Conservation (phyloP, 176 grass and related monocot genomes). For the Carex scoparia region DNA sequence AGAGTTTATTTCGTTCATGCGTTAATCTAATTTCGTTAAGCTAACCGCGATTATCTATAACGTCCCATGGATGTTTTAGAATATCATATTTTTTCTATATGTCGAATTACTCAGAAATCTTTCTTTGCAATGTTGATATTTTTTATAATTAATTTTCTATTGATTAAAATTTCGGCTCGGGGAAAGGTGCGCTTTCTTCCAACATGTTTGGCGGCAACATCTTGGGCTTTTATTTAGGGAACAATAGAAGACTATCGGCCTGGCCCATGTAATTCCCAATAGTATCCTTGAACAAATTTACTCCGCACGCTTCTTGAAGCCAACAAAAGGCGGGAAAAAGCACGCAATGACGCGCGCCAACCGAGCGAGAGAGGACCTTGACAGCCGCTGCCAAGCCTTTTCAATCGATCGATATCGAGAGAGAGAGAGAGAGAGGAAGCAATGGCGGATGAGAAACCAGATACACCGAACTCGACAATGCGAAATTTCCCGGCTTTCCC, state of each 20-base stretch:
- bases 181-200: no score
- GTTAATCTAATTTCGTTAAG: no score
- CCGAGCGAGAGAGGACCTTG: not conserved
- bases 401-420: not conserved
- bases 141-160: no score
- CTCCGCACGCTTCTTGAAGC: slow-evolving; percentile 10
- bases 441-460: slow-evolving; percentile 15
- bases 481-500: slow-evolving; percentile 83
- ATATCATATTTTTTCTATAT: no score
- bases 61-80: no score
- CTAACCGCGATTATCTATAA: no score
- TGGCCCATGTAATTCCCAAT: not conserved
- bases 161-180: no score
- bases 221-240: not conserved
- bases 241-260: not conserved
- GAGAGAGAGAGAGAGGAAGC: not conserved
- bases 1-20: no score
- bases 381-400: no score
- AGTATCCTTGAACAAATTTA: not conserved
- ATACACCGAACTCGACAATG: slow-evolving; percentile 13
- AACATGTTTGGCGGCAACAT: not conserved
- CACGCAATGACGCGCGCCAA: not conserved
- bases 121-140: no score
- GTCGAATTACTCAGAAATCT: no score
- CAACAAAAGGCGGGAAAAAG: slow-evolving; percentile 18